Percentiles rank a stretch among this genome's conserved stretches.
Evolutionary conservation across 140 eudicot species (phyloP).

Genomic region (Artemisia princeps): DNA sequence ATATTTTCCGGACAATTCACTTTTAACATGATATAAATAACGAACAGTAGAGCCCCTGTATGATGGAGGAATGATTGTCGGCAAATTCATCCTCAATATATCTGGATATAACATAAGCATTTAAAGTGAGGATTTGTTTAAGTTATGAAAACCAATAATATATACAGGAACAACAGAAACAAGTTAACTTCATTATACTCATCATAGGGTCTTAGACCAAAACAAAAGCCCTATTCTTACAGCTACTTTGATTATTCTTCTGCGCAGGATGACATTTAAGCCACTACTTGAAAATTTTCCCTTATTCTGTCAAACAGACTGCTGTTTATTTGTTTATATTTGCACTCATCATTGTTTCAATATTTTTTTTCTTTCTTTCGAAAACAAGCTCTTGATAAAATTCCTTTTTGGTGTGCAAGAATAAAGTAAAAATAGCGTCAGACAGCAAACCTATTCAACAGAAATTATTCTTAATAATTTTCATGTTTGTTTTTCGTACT

Average conservation of each 20-base stretch:
- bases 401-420: neutral
- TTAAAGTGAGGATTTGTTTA: conserved; percentile 16
- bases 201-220: conserved; percentile 1
- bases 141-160: conserved; percentile 7
- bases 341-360: too few relatives aligned
- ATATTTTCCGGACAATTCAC: conserved; percentile 58
- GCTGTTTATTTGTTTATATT: too few relatives aligned
- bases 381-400: neutral
- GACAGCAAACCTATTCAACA: neutral
- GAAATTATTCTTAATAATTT: too few relatives aligned
- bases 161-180: neutral
- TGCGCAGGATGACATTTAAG: too few relatives aligned
- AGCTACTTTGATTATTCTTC: too few relatives aligned
- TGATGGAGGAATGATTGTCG: conserved; percentile 82
- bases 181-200: conserved; percentile 11
- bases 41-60: conserved; percentile 91
- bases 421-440: neutral
- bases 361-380: too few relatives aligned
- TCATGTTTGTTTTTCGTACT: too few relatives aligned
- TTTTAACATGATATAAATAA: conserved; percentile 66
- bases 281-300: too few relatives aligned
- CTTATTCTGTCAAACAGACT: too few relatives aligned
- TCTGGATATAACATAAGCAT: conserved; percentile 44
- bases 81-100: conserved; percentile 68
- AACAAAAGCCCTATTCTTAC: neutral